phyloP scores from a whole-genome alignment of 1,284 basidiomycete genomes.

The Leccinum pallidistipes region DNA sequence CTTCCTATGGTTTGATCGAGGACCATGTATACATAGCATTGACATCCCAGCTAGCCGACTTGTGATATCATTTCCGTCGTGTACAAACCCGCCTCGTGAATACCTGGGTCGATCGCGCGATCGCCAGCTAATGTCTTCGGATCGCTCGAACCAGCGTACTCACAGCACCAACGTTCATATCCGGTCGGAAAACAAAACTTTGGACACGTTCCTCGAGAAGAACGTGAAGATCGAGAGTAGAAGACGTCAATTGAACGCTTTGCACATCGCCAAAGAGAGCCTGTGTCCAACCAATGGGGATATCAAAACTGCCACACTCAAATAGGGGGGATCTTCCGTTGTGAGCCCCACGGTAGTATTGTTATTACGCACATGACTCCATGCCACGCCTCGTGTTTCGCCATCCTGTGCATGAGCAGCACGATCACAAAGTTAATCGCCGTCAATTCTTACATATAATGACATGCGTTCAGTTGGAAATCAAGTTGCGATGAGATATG shows the following conservation, averaged over 20 bases:
- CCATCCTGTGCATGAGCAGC: conserved; percentile 1
- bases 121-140: not conserved
- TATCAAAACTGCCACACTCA: not conserved
- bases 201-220: too few species aligned
- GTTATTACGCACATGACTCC: not conserved
- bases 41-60: not conserved
- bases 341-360: not conserved
- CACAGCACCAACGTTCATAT: not conserved
- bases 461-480: not conserved
- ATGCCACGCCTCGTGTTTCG: conserved; percentile 1
- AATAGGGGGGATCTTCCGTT: not conserved
- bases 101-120: not conserved
- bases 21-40: not conserved
- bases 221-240: not conserved
- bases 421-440: not conserved
- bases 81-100: not conserved
- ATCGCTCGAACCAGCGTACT: not conserved
- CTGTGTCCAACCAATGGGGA: not conserved
- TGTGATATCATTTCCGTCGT: not conserved
- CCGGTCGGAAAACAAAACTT: not conserved
- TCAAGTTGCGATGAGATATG: not conserved
- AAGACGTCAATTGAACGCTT: not conserved
- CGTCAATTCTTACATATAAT: not conserved
- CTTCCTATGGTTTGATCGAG: not conserved
- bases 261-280: not conserved